A percentile compares a stretch with the other conserved stretches of the same genome.
Evolutionary conservation across 2,329 filamentous ascomycete species (phyloP).

Genomic region (Colletotrichum australisinense): DNA sequence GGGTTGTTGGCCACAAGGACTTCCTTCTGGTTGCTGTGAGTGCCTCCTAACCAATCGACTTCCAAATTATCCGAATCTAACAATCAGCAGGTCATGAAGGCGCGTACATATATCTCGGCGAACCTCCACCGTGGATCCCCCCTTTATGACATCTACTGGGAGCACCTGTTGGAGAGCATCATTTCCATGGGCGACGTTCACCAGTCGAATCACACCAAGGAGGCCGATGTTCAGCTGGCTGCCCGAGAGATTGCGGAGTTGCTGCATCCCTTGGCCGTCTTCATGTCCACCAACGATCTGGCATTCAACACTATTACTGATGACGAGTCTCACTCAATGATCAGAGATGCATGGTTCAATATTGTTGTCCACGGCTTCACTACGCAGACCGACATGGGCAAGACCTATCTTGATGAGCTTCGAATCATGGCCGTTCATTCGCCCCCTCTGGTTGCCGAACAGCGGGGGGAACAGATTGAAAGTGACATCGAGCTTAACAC

Average conservation of each 20-base stretch:
- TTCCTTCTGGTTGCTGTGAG: conserved; percentile 78
- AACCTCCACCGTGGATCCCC: conserved; percentile 76
- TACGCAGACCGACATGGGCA: conserved; percentile 77
- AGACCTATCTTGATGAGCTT: conserved; percentile 80
- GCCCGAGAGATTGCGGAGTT: conserved; percentile 89
- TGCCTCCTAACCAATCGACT: conserved; percentile 27
- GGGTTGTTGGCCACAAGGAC: conserved; percentile 75
- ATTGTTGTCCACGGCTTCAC: conserved; percentile 94
- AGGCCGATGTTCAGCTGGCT: conserved; percentile 84
- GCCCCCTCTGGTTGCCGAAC: conserved; percentile 86
- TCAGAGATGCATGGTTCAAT: conserved; percentile 98
- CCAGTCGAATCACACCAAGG: conserved; percentile 77
- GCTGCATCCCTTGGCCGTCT: conserved; percentile 85
- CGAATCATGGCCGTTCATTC: conserved; percentile 88
- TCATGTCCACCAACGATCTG: conserved; percentile 77
- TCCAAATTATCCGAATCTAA: not conserved
- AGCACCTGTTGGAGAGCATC: conserved; percentile 85
- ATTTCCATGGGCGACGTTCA: conserved; percentile 91
- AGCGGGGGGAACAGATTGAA: conserved; percentile 89
- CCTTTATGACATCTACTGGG: conserved; percentile 85
- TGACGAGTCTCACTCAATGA: conserved; percentile 77
- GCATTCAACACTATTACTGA: conserved; percentile 61
- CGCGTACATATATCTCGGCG: conserved; percentile 81
- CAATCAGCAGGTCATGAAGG: conserved; percentile 72
- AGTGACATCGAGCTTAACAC: conserved; percentile 98